phyloP scores from a whole-genome alignment of 495 filamentous ascomycete species.

The Tuber magnatum region DNA sequence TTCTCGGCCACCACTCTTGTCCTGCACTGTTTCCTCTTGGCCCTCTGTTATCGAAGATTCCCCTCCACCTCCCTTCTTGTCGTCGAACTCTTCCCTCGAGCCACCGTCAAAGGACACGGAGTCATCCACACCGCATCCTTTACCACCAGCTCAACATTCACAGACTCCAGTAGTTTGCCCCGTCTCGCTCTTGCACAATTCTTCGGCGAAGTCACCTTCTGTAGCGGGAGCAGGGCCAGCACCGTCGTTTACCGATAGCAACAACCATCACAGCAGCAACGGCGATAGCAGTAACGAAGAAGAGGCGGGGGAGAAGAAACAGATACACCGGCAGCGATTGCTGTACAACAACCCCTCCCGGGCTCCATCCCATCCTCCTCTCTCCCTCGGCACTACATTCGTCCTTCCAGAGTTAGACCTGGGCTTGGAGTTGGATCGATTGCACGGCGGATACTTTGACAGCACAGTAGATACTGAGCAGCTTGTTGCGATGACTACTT shows the following conservation, averaged over 20 bases:
- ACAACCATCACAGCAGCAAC: not conserved
- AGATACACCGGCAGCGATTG: not conserved
- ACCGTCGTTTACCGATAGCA: not conserved
- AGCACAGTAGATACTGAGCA: not conserved
- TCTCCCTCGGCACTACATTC: not conserved
- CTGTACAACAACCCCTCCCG: not conserved
- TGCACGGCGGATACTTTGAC: not conserved
- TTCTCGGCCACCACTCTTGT: conserved; percentile 1
- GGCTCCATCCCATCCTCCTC: not conserved
- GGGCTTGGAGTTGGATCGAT: not conserved
- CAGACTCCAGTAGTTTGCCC: conserved; percentile 1
- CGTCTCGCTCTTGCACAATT: not conserved
- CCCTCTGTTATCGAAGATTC: not conserved
- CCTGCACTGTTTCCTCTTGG: not conserved
- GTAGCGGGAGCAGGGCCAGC: not conserved
- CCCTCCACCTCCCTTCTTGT: not conserved
- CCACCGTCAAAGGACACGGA: not conserved
- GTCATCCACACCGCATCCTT: not conserved
- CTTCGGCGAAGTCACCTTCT: not conserved
- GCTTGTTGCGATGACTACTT: conserved; percentile 4
- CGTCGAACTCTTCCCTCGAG: conserved; percentile 4
- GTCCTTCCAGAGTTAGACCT: not conserved
- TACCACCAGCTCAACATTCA: not conserved
- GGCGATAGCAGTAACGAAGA: not conserved
- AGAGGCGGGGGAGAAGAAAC: not conserved